Evolutionary conservation across 202 grass and related monocot genomes (phyloP).

Genomic region (Setaria viridis): DNA sequence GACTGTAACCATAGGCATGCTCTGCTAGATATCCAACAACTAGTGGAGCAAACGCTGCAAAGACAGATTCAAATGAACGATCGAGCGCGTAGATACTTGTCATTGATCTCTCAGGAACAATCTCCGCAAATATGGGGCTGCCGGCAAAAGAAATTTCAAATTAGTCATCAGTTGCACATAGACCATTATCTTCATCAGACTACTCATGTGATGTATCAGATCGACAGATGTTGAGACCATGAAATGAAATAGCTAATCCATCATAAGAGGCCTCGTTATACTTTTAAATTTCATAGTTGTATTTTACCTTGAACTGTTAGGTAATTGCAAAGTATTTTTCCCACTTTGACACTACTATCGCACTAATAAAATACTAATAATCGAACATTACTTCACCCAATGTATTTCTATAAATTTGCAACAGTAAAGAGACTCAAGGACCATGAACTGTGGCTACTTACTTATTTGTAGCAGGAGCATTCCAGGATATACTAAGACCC

Average conservation of each 20-base stretch:
- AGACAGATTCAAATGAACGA: constrained; percentile 67
- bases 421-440: not conserved
- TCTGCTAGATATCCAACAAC: constrained; percentile 72
- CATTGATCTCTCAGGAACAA: constrained; percentile 79
- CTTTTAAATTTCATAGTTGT: not conserved
- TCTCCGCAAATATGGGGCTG: constrained; percentile 56
- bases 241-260: not conserved
- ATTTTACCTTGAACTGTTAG: not conserved
- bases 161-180: not conserved
- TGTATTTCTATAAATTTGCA: not conserved
- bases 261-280: not conserved
- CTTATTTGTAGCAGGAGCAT: constrained; percentile 87
- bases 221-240: not conserved
- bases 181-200: not conserved
- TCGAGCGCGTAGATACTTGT: constrained; percentile 81
- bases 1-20: constrained; percentile 64
- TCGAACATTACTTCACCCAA: not conserved
- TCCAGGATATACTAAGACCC: constrained; percentile 74
- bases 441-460: constrained; percentile 30
- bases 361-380: not conserved
- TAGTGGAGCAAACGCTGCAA: constrained; percentile 73
- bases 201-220: not conserved
- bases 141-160: not conserved
- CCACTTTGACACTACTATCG: not conserved
- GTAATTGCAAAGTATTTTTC: not conserved